Evolutionary conservation across 1,284 basidiomycete species (phyloP).

Genomic region (Ceratobasidium sp.): DNA sequence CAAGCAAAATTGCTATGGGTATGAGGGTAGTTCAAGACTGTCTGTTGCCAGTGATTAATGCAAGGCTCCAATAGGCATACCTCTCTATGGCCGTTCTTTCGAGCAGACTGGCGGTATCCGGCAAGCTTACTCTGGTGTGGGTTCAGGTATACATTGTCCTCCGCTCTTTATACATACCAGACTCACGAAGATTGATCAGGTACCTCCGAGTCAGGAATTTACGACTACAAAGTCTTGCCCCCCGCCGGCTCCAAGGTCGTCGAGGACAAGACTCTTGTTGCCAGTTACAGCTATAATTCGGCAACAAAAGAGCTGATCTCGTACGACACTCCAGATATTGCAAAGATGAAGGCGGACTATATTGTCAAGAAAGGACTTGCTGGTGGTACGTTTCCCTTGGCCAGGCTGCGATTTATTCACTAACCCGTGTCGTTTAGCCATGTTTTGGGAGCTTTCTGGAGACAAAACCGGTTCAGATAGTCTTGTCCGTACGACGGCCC

Average conservation of each 20-base stretch:
- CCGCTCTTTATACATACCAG: constrained; percentile 52
- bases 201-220: constrained; percentile 58
- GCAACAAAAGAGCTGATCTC: constrained; percentile 71
- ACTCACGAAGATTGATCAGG: constrained; percentile 59
- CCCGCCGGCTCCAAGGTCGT: constrained; percentile 53
- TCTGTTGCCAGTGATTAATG: neutral
- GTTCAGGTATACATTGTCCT: constrained; percentile 68
- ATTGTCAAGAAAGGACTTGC: constrained; percentile 71
- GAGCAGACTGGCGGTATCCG: constrained; percentile 71
- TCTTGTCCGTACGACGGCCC: constrained; percentile 64
- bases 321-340: constrained; percentile 84
- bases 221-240: constrained; percentile 82
- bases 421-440: constrained; percentile 44
- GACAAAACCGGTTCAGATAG: constrained; percentile 70
- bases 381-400: constrained; percentile 60
- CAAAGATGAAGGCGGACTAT: constrained; percentile 79
- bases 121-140: constrained; percentile 77
- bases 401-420: neutral
- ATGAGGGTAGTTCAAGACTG: constrained; percentile 44
- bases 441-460: constrained; percentile 66
- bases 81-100: constrained; percentile 87
- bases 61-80: constrained; percentile 66
- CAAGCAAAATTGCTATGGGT: constrained; percentile 83
- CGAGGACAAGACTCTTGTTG: constrained; percentile 11
- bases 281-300: constrained; percentile 58